Evolutionary conservation across 2,329 filamentous ascomycete species (phyloP), one percentile per base, ranked within the genome.

Genomic region (Amauroascus niger): DNA sequence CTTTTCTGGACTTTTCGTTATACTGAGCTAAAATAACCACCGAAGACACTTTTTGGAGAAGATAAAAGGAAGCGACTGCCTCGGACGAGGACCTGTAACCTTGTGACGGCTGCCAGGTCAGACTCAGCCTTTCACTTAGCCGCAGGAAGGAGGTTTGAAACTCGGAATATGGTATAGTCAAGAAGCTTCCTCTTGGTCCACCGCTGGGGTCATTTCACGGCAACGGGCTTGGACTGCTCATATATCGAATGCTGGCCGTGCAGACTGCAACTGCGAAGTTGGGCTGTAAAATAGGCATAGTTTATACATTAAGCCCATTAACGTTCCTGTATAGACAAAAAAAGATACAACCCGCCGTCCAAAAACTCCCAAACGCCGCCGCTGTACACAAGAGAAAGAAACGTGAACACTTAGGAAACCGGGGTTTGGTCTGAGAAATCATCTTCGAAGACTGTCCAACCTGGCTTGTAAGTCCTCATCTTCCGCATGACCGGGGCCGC

Each of bases 381-480:
- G 49, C 49, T 55, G 28, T 41, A 52, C 40, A 11, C 14, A 14
- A 30, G 6, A 46, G 33, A 20, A 30, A 20, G 6, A 32, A 16
- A 24, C n/a, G n/a, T n/a, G n/a, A n/a, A n/a, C n/a, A n/a, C n/a
- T n/a, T n/a, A n/a, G n/a, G n/a, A n/a, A n/a, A n/a, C n/a, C n/a
- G n/a, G n/a, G n/a, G n/a, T n/a, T n/a, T n/a, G 11, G 26, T 11
- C 28, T 6, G 20, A 37, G 33, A 43, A 9, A 58, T 71, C 62
- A 81, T 65, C 76, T 72, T 65, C 87, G 79, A 60, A 97, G 74
- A 69, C 90, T 95, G 68, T 97, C 88, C 50, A 98, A 79, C 55
- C 93, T 82, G 59, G 93, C 91, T 74, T 97, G 90, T 24, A 98
- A 80, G 67, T 96, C 93, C 65, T 96, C 88, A 64, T 96, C 90